Base-by-base conservation (phyloP, 305 asterid species). In the Fraxinus ornus region DNA sequence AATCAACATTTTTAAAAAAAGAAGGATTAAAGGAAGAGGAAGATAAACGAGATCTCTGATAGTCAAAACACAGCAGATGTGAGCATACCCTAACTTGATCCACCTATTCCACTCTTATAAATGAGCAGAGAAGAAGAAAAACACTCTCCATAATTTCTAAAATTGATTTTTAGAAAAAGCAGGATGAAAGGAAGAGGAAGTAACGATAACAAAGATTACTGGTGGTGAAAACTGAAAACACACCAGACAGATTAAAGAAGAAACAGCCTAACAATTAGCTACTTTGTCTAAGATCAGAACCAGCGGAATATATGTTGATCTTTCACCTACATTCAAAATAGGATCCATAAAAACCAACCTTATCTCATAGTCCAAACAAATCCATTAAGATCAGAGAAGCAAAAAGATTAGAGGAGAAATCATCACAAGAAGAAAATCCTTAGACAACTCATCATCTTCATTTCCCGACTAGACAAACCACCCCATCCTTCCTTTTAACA, bases 91-190 rank as follows among this genome's bases (percentile, higher is more conserved):
- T 21, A 62, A 21, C n/a, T 77, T 52, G 74, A 47, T 77, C 52
- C 78, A 74, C 68, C 32, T 62, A 62, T 62, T 62, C 35, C 7
- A 22, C 76, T 47, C 60, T 57, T 76, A 72, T 62, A 2, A 26
- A 62, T 32, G 49, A 73, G 64, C 77, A 66, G 79, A 24, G 66
- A 37, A 84, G 22, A 10, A 37, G 3, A 52, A 17, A 22, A 52
- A 62, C 28, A 62, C 72, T 8, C 12, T 62, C 68, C 72, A 74
- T 78, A 47, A 75, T 9, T 30, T 80, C 72, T 79, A 47, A 86
- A 62, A 76, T 10, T 55, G 62, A 36, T 24, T 80, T 62, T 22
- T 52, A 52, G 30, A 24, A 62, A 21, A 22, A 62, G 72, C 72
- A 2, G n/a, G 35, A 68, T 68, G 7, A n/a, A 28, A 68, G 75